phyloP scores from a whole-genome alignment of 768 basidiomycete genomes.

The Polyporus arcularius region DNA sequence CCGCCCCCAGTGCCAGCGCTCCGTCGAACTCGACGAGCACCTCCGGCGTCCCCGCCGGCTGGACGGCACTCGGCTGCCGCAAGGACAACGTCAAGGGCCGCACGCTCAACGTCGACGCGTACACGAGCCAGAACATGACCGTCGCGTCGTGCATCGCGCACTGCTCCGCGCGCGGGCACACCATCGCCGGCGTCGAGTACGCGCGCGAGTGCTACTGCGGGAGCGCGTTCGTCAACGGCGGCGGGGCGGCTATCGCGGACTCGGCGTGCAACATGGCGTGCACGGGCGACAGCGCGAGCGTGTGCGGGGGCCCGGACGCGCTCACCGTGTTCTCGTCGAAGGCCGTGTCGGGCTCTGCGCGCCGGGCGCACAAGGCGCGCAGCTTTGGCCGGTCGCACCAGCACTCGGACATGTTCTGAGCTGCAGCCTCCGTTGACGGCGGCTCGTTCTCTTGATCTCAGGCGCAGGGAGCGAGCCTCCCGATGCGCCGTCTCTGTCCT shows the following conservation, averaged over 20 bases:
- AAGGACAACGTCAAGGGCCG: slow-evolving; percentile 10
- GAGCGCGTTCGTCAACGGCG: slow-evolving; percentile 14
- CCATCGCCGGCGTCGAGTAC: slow-evolving; percentile 21
- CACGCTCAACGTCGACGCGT: slow-evolving; percentile 20
- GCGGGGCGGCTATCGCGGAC: slow-evolving; percentile 15
- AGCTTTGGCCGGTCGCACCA: slow-evolving; percentile 19
- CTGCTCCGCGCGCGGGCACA: slow-evolving; percentile 12
- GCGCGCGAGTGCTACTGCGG: slow-evolving; percentile 24
- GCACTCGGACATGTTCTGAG: slow-evolving; percentile 12
- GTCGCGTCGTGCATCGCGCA: slow-evolving; percentile 14
- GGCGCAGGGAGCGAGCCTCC: slow-evolving; percentile 20
- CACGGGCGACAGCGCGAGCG: slow-evolving; percentile 6
- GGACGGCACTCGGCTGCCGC: slow-evolving; percentile 15
- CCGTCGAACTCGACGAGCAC: slow-evolving; percentile 11
- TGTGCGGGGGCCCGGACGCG: slow-evolving; percentile 19
- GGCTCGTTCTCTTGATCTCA: slow-evolving; percentile 5
- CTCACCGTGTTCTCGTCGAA: slow-evolving; percentile 16
- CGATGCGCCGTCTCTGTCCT: slow-evolving; percentile 4
- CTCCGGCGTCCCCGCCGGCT: slow-evolving; percentile 10
- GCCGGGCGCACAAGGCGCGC: slow-evolving; percentile 15
- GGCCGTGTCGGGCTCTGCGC: not conserved
- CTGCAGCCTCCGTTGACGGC: slow-evolving; percentile 10
- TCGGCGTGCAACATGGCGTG: slow-evolving; percentile 17
- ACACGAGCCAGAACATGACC: slow-evolving; percentile 16
- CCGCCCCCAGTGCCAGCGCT: not conserved